Conservation (phyloP, 495 filamentous ascomycete species). For the Hypoxylon lenormandii region DNA sequence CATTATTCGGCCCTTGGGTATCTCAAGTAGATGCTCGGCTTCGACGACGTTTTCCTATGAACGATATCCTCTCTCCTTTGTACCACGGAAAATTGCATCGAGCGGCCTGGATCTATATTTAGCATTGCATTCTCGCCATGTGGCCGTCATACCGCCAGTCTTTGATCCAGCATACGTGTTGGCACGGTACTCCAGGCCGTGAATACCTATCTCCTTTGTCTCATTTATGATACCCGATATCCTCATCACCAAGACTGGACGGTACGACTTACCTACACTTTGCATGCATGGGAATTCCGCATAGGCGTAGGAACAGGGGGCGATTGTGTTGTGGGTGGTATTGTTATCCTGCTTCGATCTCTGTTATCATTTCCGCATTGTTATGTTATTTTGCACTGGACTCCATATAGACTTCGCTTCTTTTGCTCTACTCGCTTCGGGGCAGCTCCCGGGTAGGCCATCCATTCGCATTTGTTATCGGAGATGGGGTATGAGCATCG, state of each 20-base stretch:
- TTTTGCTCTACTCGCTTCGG: conserved; percentile 6
- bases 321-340: no score
- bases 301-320: conserved; percentile 23
- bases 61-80: conserved; percentile 10
- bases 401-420: conserved; percentile 44
- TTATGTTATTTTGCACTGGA: conserved; percentile 39
- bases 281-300: conserved; percentile 39
- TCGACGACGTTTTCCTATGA: conserved; percentile 1
- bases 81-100: conserved; percentile 6
- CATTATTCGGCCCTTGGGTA: not conserved
- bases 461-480: conserved; percentile 12
- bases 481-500: not conserved
- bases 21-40: not conserved
- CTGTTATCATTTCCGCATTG: conserved; percentile 42
- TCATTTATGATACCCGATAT: conserved; percentile 43
- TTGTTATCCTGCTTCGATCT: conserved; percentile 14
- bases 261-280: conserved; percentile 35
- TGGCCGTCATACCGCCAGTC: conserved; percentile 9
- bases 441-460: conserved; percentile 14
- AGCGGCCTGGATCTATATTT: conserved; percentile 13
- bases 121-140: conserved; percentile 1
- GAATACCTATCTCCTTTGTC: conserved; percentile 33
- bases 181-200: conserved; percentile 18
- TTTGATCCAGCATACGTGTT: conserved; percentile 15
- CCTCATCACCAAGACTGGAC: conserved; percentile 34